Evolutionary conservation across 1,284 basidiomycete genomes (phyloP), one percentile per base, ranked within the genome.

Genomic region (Dichomitus squalens): DNA sequence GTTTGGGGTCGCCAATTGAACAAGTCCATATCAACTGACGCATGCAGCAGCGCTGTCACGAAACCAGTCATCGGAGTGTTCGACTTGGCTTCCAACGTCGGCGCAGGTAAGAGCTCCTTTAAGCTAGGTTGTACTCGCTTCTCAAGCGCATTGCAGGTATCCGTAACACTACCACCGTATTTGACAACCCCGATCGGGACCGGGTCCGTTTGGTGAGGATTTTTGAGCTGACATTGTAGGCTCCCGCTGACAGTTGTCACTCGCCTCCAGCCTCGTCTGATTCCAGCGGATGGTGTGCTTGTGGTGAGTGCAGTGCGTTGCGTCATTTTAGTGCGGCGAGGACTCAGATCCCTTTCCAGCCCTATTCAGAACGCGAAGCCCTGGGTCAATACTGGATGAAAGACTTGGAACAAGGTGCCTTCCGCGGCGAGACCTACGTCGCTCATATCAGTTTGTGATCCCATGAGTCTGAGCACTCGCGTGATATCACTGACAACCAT

Each of bases 21-120:
- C 35, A 43, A 18, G 53, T 50, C 57, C 33, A 55, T 53, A 49
- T 41, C 50, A 52, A 41, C 52, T 51, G 51, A 41, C 51, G 7
- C 53, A 52, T 54, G 61, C 56, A 60, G 43, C 64, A 94, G 93
- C 25, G 92, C 84, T 38, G 87, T 99, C 51, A 98, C 97, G 5
- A 99, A 99, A 75, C 97, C 97, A 4, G 95, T 92, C 1, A 93
- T 99, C 11, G 97, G 97, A 3, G 88, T 98, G 1, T 96, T 99
- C 70, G 97, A 99, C 74, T 83, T 99, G 43, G 92, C 96, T 3
- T 91, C 95, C 29, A 98, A 96, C 68, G 88, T 98, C 25, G 90
- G 92, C n/a, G 96, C 98, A 81, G 96, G 95, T 81, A 68, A 47
- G 64, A 21, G 4, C 14, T 8, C 27, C n/a, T 21, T 14, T 21